Base-by-base conservation (phyloP, 441 rosid genomes). In the Populus hybrid region DNA sequence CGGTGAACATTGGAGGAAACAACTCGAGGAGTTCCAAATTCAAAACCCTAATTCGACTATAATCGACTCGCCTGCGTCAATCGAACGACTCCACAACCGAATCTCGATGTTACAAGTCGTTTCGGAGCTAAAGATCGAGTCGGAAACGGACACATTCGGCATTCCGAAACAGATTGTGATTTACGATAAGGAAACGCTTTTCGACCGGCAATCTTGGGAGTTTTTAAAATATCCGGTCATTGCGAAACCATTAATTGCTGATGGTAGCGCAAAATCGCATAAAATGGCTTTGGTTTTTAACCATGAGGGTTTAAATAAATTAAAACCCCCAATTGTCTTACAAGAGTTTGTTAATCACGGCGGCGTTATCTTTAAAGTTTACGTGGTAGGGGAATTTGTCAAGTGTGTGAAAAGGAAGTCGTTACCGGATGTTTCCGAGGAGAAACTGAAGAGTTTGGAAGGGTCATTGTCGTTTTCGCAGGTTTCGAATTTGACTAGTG, bases 301-400 rank as follows among this genome's bases (percentile, higher is more conserved):
- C 83, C 81, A 72, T 14, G 92, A 85, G 3, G 92, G 92, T n/a
- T 75, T 90, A 72, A 80, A 78, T 70, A 82, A 80, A 85, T 80
- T 86, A 67, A 86, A 77, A 71, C 86, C 92, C 0, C 92, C 94
- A 7, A 86, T 87, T 67, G 90, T 89, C 12, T 69, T 90, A 38
- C 94, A 90, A 82, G 92, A 89, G 76, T 90, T 90, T 30, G 84
- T 90, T 65, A 90, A 90, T 63, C 92, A 90, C 70, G 94, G 94
- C 9, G 94, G 94, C 12, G 94, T 90, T 8, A 85, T 90, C 10
- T 90, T 90, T 79, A 90, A 90, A 81, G 86, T 90, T 4, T 90
- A 87, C 14, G 94, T 90, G 8, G 90, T 84, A 5, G 94, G 94
- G 24, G 85, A 79, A 28, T 80, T 79, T 28, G 92, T 90, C 64